Evolutionary conservation across 208 protist species (phyloP).

Genomic region (Leishmania guyanensis): DNA sequence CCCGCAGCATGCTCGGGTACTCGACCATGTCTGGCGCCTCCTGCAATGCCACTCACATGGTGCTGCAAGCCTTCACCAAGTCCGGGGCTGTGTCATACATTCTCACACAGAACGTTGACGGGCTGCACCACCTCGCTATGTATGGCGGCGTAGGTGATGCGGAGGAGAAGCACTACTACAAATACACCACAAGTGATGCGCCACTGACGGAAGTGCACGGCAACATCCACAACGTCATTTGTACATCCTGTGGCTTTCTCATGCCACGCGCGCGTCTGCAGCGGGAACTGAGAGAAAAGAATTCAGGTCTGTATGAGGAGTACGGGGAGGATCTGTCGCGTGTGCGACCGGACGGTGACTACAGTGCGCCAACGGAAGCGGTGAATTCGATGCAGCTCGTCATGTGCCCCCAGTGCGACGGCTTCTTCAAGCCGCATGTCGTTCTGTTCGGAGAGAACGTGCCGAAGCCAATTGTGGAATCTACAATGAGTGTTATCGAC

Average conservation of each 20-base stretch:
- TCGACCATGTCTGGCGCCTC: conserved; percentile 52
- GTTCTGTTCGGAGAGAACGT: conserved; percentile 89
- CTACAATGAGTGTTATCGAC: conserved; percentile 32
- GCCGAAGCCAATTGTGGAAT: conserved; percentile 28
- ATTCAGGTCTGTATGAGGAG: conserved; percentile 36
- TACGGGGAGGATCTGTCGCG: conserved; percentile 32
- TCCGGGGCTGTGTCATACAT: conserved; percentile 48
- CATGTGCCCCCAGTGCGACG: conserved; percentile 56
- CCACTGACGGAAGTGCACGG: conserved; percentile 72
- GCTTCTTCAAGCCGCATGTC: conserved; percentile 78
- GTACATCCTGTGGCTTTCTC: conserved; percentile 56
- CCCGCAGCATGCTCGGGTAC: conserved; percentile 75
- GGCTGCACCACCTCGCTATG: conserved; percentile 76
- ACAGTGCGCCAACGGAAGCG: conserved; percentile 39
- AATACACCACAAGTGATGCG: conserved; percentile 55
- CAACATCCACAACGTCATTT: conserved; percentile 72
- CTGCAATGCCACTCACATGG: conserved; percentile 68
- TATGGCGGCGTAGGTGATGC: conserved; percentile 51
- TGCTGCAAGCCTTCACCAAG: conserved; percentile 41
- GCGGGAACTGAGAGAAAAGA: conserved; percentile 37
- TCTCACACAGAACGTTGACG: conserved; percentile 84
- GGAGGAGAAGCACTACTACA: conserved; percentile 28
- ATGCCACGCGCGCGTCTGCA: conserved; percentile 55
- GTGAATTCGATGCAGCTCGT: conserved; percentile 61
- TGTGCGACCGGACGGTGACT: conserved; percentile 72